Base-by-base conservation (phyloP, 192 early-diverging fungal species). In the Mortierella hygrophila region DNA sequence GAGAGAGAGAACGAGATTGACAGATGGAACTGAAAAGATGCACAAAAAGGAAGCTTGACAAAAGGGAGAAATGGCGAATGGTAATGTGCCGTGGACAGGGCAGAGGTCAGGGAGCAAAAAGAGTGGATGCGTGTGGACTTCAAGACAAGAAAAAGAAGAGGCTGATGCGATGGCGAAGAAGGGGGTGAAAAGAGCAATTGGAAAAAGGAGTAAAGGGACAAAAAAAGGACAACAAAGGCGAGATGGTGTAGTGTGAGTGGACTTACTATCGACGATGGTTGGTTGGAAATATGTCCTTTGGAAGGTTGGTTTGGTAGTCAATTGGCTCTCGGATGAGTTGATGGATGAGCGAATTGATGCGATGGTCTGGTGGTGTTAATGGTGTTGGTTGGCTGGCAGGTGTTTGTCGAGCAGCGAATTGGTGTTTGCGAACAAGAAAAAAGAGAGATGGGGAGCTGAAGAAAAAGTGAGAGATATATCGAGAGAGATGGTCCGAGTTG, bases 321-420 rank as follows among this genome's bases (percentile, higher is more conserved):
- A 32, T 65, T 65, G 26, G 60, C 60, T 65, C 26, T 65, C 26
- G 60, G 3, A 32, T 65, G 60, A 32, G 60, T 65, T 32, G 60
- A 65, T 65, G 60, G n/a, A 15, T 32, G 60, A 65, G 26, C 60
- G 60, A 65, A 65, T 65, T 65, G 60, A 65, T 65, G 60, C 60
- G 60, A 65, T 32, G 60, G 26, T 29, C 10, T 15, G n/a, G 60
- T 32, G 29, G 60, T 65, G 60, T 32, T 13, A 29, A 65, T 26
- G 60, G n/a, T 18, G n/a, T 15, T 65, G 60, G 60, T 65, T 65
- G 60, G 60, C 29, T 32, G 26, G 26, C 60, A 65, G 60, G 29
- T 65, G 60, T 65, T 65, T 65, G 60, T 65, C 29, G 29, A 65
- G 60, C 11, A 65, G 60, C 60, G 29, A 32, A 65, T 65, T 65